Base-by-base conservation (phyloP, 140 eudicot species). In the Ambrosia hybrid region DNA sequence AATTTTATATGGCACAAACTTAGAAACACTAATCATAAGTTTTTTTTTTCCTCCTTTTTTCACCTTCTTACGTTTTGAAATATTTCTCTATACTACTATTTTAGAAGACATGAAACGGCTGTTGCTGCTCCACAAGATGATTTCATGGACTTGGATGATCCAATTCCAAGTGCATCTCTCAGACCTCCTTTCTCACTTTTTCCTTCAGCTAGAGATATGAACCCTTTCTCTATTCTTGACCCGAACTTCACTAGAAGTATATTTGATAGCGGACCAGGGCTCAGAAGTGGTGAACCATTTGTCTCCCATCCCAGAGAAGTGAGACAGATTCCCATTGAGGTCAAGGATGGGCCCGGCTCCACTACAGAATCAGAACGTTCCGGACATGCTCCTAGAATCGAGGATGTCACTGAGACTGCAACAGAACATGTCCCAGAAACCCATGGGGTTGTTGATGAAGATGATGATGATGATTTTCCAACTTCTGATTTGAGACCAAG, bases 261-360 rank as follows among this genome's bases (percentile, higher is more conserved):
- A 77, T 81, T 84, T 51, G 88, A 86, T 61, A 71, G 82, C n/a
- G 86, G 86, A 77, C 81, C 85, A 3, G 76, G 60, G 71, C 72
- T 76, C 57, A 53, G 76, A 81, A 45, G 78, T 6, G 70, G 77
- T 49, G 82, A 83, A 56, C 92, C 97, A 6, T 73, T 84, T 82
- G 95, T 91, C 14, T 88, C 99, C 51, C 99, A 95, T 77, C 96
- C 99, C 73, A 81, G 97, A 83, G 95, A 91, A 83, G 97, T 86
- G 15, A 88, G 95, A 70, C 84, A 91, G 82, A 83, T 95, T 37
- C 97, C 97, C 7, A 86, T 95, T 58, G 99, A 95, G 85, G 97
- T 86, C 43, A 88, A 72, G 75, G 97, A 91, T 78, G 95, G 95
- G 67, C 79, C 79, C 46, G 91, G 95, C 59, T 69, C 83, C 65